Conservation (phyloP, 176 grass and related monocot species). For the Avena insularis region DNA sequence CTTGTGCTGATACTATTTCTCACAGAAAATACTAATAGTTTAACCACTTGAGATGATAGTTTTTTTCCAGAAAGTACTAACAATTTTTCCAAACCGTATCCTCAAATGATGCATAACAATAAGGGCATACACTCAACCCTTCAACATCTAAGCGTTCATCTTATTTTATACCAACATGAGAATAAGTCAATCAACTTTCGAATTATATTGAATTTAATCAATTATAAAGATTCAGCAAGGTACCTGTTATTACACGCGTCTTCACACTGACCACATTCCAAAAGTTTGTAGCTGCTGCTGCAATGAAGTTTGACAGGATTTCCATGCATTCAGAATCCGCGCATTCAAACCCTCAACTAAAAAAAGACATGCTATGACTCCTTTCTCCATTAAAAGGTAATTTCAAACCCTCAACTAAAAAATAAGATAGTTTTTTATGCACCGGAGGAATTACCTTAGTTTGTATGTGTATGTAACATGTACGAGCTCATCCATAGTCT, state of each 20-base stretch:
- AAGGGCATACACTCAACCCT: background rate
- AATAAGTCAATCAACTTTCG: background rate
- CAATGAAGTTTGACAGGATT: no score
- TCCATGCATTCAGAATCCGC: no score
- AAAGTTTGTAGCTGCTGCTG: slow-evolving; percentile 47
- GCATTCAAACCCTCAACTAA: no score
- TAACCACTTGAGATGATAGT: background rate
- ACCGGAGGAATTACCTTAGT: slow-evolving; percentile 46
- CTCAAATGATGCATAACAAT: no score
- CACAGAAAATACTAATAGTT: background rate
- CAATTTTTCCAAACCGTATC: background rate
- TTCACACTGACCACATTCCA: slow-evolving; percentile 75
- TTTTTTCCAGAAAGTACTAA: background rate
- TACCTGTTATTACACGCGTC: slow-evolving; percentile 67
- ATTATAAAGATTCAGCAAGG: background rate
- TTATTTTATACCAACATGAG: background rate
- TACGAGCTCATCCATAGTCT: slow-evolving; percentile 52
- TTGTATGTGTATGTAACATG: slow-evolving; percentile 74
- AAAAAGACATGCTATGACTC: no score
- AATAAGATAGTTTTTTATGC: background rate
- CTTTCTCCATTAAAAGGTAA: no score
- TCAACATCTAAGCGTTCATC: background rate
- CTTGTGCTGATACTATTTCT: background rate
- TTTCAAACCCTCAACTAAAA: background rate
- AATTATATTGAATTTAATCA: background rate